Evolutionary conservation across 2,329 filamentous ascomycete genomes (phyloP), one percentile per base, ranked within the genome.

Genomic region (Botryotinia narcissicola): DNA sequence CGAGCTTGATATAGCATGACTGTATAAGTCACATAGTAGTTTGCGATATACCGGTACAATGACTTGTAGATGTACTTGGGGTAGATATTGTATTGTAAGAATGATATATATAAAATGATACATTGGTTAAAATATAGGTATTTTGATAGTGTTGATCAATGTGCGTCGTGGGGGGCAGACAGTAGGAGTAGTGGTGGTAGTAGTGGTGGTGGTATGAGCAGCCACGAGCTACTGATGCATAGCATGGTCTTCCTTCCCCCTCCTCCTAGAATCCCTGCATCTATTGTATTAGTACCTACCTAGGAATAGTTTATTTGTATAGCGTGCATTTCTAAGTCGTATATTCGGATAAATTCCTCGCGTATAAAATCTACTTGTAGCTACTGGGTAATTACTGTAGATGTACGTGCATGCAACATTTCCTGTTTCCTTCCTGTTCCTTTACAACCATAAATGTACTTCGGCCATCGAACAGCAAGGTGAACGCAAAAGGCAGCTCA

Each of bases 211-310:
- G 59, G 35, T 25, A 40, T 61, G 59, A 16, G 10, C 35, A 61
- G 59, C 59, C 59, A 61, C 59, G 59, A 61, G 59, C 59, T 61
- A 61, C 35, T 61, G 59, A 61, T 61, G 59, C 32, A 60, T 61
- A 61, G 59, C 35, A 40, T n/a, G 35, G 60, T 40, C 35, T 40
- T 12, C 29, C 35, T 40, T 12, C 29, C 12, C 25, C 22, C 22
- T 61, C 59, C 29, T 22, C 25, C 5, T 12, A 40, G 7, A 61
- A 61, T 40, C 59, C 60, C 60, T 40, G 60, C 14, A 40, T n/a
- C 22, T 40, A 18, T 54, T 54, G 9, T 42, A 54, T 29, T 54
- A 18, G 0, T 54, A 29, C 51, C 51, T 54, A 18, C 7, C 51
- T 54, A 8, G 51, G 51, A 7, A 29, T 29, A 54, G n/a, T 8